Evolutionary conservation across 2,329 filamentous ascomycete species (phyloP).

Genomic region (Karstenula rhodostoma): DNA sequence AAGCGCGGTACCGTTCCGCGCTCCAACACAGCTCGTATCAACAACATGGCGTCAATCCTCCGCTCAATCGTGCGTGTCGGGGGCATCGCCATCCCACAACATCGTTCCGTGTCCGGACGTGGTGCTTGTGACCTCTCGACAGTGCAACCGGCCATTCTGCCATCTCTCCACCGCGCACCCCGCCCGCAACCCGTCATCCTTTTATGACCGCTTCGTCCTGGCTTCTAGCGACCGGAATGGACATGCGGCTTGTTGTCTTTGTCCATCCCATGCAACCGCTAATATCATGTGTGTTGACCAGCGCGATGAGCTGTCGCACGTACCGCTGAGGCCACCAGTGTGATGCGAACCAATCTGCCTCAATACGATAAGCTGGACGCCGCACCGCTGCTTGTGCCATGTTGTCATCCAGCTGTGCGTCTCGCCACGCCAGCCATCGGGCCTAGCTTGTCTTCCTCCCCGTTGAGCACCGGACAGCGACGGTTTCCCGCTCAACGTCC

Average conservation of each 20-base stretch:
- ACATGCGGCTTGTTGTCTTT: neutral
- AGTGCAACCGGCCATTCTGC: neutral
- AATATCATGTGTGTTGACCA: neutral
- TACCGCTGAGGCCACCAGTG: neutral
- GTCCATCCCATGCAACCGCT: neutral
- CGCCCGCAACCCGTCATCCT: neutral
- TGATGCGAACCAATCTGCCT: neutral
- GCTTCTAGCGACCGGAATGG: neutral
- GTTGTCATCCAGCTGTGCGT: neutral
- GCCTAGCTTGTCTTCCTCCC: neutral
- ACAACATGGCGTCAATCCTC: slow-evolving; percentile 10
- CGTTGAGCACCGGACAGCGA: slow-evolving; percentile 1
- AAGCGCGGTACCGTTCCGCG: neutral
- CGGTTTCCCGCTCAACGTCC: neutral
- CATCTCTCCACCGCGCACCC: neutral
- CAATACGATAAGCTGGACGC: slow-evolving; percentile 1
- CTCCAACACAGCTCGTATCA: neutral
- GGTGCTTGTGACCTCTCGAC: neutral
- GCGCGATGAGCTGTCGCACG: neutral
- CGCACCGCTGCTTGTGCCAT: slow-evolving; percentile 3
- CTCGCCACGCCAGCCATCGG: neutral
- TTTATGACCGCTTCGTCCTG: slow-evolving; percentile 4
- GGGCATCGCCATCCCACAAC: neutral
- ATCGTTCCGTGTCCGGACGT: neutral
- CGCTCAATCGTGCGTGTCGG: neutral